These are phyloP conservation scores for Ophiostoma triangulosporum DNA, from an alignment of 2,329 filamentous ascomycete species.

Conservation along the genomic window DNA sequence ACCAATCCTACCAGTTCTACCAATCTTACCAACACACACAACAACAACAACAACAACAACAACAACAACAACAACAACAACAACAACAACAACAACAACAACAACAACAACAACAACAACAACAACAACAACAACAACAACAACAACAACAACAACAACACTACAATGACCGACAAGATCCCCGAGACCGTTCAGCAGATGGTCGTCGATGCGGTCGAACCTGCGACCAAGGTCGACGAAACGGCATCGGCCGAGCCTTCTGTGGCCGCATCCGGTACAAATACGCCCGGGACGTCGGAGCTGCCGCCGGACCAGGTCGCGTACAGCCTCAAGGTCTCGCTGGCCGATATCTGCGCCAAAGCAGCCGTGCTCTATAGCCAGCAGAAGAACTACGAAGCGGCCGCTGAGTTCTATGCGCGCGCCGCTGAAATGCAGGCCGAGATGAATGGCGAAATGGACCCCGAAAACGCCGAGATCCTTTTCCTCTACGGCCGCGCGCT, in stretches of 20 bases:
- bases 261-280: constrained; percentile 18
- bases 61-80: too few relatives aligned
- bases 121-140: too few relatives aligned
- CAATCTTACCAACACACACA: too few relatives aligned
- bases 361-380: constrained; percentile 76
- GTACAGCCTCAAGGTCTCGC: constrained; percentile 40
- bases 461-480: constrained; percentile 83
- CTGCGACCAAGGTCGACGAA: background rate
- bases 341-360: constrained; percentile 66
- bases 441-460: constrained; percentile 81
- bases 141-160: background rate
- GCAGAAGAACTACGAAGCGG: constrained; percentile 67
- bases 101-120: too few relatives aligned
- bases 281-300: constrained; percentile 20
- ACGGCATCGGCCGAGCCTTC: constrained; percentile 7
- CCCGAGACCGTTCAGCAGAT: background rate
- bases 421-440: constrained; percentile 83
- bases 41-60: too few relatives aligned
- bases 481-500: constrained; percentile 90
- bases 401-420: constrained; percentile 75
- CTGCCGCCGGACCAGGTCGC: constrained; percentile 22
- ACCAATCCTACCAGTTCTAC: too few relatives aligned
- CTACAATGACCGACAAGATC: constrained; percentile 11
- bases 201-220: background rate
- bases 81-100: too few relatives aligned